These are phyloP conservation scores for Calonectria leucothoes DNA, from an alignment of 2,329 filamentous ascomycete species.

Conservation along the genomic window DNA sequence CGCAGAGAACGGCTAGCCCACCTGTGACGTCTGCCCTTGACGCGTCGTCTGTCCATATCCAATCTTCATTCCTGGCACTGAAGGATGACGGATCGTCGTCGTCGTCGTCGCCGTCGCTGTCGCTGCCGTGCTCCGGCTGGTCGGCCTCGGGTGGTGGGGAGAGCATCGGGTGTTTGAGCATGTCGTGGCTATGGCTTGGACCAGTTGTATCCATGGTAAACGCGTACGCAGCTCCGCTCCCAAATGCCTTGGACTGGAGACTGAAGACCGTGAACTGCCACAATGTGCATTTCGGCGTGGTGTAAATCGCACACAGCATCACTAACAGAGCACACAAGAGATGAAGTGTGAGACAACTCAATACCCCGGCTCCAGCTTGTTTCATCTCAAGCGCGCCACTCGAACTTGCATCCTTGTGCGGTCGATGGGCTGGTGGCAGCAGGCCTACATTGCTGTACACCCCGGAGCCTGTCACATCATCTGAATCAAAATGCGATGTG, in stretches of 20 bases:
- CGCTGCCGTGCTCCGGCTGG: slow-evolving; percentile 1
- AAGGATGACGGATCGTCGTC: slow-evolving; percentile 8
- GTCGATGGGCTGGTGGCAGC: not conserved
- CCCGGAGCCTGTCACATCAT: slow-evolving; percentile 33
- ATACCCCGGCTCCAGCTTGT: slow-evolving; percentile 35
- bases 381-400: slow-evolving; percentile 29
- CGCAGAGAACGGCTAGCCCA: slow-evolving; percentile 12
- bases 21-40: slow-evolving; percentile 31
- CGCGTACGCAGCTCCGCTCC: slow-evolving; percentile 12
- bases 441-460: slow-evolving; percentile 28
- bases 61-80: slow-evolving; percentile 11
- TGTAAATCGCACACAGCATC: not conserved
- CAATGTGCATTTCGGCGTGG: not conserved
- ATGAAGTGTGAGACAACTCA: slow-evolving; percentile 9
- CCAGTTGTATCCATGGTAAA: slow-evolving; percentile 6
- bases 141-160: not conserved
- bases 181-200: slow-evolving; percentile 13
- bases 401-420: slow-evolving; percentile 28
- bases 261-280: slow-evolving; percentile 2
- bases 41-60: slow-evolving; percentile 19
- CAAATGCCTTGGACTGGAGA: not conserved
- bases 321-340: slow-evolving; percentile 1
- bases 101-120: not conserved
- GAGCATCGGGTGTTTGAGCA: not conserved
- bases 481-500: slow-evolving; percentile 29